A percentile compares a stretch with the other conserved stretches of the same genome.
These are phyloP conservation scores for Colletotrichum tropicicola DNA, from an alignment of 2,329 filamentous ascomycete genomes.

Conservation along the genomic window DNA sequence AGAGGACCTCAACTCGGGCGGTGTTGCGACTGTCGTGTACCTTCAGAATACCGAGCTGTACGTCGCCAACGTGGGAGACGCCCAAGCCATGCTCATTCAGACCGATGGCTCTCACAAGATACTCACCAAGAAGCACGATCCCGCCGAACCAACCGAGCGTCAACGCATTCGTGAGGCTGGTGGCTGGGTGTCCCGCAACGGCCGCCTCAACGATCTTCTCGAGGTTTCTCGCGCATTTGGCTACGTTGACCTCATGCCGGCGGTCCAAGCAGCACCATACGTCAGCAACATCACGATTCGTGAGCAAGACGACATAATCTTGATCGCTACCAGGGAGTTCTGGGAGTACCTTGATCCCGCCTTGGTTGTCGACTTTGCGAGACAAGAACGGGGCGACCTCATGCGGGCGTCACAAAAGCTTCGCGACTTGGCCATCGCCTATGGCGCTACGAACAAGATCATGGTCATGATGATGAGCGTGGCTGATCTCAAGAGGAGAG, in stretches of 20 bases:
- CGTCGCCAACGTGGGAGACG: conserved; percentile 94
- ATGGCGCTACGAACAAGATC: conserved; percentile 92
- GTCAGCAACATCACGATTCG: conserved; percentile 81
- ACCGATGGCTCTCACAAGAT: conserved; percentile 85
- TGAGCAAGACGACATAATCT: conserved; percentile 91
- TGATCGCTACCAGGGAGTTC: conserved; percentile 90
- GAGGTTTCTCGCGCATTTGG: conserved; percentile 95
- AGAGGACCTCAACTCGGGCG: conserved; percentile 89
- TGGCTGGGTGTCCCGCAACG: conserved; percentile 94
- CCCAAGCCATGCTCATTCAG: conserved; percentile 93
- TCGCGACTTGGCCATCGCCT: conserved; percentile 93
- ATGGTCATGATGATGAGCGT: conserved; percentile 99
- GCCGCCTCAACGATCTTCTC: conserved; percentile 89
- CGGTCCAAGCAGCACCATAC: conserved; percentile 90
- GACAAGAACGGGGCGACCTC: conserved; percentile 85
- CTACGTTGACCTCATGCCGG: conserved; percentile 90
- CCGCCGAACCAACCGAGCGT: conserved; percentile 84
- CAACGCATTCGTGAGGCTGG: conserved; percentile 93
- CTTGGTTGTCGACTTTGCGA: conserved; percentile 89
- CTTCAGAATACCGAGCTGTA: conserved; percentile 90
- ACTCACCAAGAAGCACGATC: conserved; percentile 91
- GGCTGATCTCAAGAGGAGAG: conserved; percentile 84
- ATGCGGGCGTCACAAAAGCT: conserved; percentile 97
- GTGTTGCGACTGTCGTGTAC: conserved; percentile 91
- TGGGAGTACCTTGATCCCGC: conserved; percentile 95